A percentile compares a stretch with the other conserved stretches of the same genome.
These are phyloP conservation scores for Hyaloscypha variabilis DNA, from an alignment of 495 filamentous ascomycete genomes.

Conservation along the genomic window DNA sequence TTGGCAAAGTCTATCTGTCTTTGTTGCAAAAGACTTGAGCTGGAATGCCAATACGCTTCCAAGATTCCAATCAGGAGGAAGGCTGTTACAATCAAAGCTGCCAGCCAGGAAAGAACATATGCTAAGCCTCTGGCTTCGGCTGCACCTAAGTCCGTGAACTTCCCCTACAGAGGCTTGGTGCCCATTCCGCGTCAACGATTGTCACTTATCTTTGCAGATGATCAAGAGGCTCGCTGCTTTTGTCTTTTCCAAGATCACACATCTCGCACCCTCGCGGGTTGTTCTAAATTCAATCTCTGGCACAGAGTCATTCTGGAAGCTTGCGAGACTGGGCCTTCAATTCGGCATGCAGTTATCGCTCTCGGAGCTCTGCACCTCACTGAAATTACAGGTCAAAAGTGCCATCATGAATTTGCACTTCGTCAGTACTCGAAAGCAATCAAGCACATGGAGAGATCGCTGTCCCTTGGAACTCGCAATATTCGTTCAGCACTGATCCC, in stretches of 20 bases:
- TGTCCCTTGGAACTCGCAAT: neutral
- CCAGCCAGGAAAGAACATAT: neutral
- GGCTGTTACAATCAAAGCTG: neutral
- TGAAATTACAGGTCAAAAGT: constrained; percentile 7
- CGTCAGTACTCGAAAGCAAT: constrained; percentile 6
- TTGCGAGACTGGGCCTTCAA: constrained; percentile 56
- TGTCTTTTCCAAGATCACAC: constrained; percentile 58
- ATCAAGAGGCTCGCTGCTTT: constrained; percentile 54
- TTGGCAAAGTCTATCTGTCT: constrained; percentile 52
- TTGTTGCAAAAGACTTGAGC: constrained; percentile 49
- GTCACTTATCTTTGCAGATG: constrained; percentile 10
- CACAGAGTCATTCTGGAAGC: constrained; percentile 54
- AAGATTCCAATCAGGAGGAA: constrained; percentile 37
- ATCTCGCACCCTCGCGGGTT: constrained; percentile 55
- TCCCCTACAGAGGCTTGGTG: neutral
- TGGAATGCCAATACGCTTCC: constrained; percentile 45
- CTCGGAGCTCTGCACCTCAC: constrained; percentile 62
- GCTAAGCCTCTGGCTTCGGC: no score
- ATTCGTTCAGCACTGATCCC: constrained; percentile 6
- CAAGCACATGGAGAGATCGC: neutral
- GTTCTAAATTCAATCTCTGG: constrained; percentile 64
- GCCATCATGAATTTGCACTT: constrained; percentile 14
- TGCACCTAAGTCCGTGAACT: no score
- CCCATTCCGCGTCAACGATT: constrained; percentile 1
- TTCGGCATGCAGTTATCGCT: constrained; percentile 63